phyloP scores from a whole-genome alignment of 73 alveolate genomes.

The Paramecium sexaurelia region DNA sequence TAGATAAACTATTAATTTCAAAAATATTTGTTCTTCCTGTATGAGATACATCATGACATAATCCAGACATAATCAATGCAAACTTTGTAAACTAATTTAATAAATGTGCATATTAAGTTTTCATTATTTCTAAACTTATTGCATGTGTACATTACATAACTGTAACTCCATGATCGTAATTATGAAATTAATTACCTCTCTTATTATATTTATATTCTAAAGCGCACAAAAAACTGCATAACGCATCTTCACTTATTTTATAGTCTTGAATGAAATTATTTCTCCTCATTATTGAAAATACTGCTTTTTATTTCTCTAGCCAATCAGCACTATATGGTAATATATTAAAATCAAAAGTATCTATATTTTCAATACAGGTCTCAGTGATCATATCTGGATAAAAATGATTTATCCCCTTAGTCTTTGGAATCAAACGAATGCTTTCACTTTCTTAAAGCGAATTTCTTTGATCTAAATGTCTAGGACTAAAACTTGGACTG shows the following conservation, averaged over 20 bases:
- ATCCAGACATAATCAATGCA: conserved; percentile 71
- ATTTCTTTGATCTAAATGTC: conserved; percentile 10
- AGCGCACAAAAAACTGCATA: background rate
- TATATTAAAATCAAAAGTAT: conserved; percentile 19
- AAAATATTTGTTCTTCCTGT: conserved; percentile 83
- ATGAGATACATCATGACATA: conserved; percentile 88
- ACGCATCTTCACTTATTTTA: conserved; percentile 35
- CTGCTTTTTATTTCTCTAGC: conserved; percentile 34
- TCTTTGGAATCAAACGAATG: background rate
- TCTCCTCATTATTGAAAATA: background rate
- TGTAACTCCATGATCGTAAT: conserved; percentile 67
- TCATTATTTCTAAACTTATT: conserved; percentile 33
- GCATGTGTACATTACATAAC: conserved; percentile 60
- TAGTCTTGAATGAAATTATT: background rate
- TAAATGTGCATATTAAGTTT: background rate
- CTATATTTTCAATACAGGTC: background rate
- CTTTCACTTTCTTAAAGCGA: conserved; percentile 1
- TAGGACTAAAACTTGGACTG: conserved; percentile 11
- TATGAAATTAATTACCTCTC: conserved; percentile 54
- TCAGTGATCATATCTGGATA: background rate
- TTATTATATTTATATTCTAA: conserved; percentile 63
- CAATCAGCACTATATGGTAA: background rate
- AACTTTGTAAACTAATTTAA: conserved; percentile 28
- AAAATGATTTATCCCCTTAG: background rate
- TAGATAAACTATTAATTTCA: conserved; percentile 75